Conservation (phyloP, 2,329 filamentous ascomycete species). For the Myriosclerotinia scirpicola region DNA sequence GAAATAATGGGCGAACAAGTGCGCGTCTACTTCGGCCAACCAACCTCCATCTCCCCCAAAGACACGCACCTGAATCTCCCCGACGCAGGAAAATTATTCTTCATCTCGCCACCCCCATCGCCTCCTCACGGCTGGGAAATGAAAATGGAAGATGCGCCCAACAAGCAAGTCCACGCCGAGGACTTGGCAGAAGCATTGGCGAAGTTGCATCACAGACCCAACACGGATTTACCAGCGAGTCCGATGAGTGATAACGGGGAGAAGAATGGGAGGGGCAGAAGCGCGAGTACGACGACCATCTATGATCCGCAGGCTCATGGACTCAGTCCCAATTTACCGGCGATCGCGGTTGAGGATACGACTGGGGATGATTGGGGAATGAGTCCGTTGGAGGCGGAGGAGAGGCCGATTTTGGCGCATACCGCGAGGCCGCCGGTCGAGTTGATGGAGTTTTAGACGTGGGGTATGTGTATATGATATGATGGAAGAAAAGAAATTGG, state of each 20-base stretch:
- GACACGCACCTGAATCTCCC: conserved; percentile 64
- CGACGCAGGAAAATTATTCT: conserved; percentile 70
- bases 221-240: conserved; percentile 43
- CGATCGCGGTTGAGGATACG: conserved; percentile 67
- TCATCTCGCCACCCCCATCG: conserved; percentile 68
- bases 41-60: conserved; percentile 54
- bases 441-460: conserved; percentile 49
- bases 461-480: background rate
- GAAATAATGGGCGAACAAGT: conserved; percentile 67
- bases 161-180: conserved; percentile 68
- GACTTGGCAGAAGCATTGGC: conserved; percentile 66
- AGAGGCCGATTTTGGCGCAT: conserved; percentile 56
- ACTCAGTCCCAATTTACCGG: conserved; percentile 57
- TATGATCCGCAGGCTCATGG: conserved; percentile 61
- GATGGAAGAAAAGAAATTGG: background rate
- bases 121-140: conserved; percentile 70
- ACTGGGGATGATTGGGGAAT: conserved; percentile 49
- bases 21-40: conserved; percentile 67
- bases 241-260: conserved; percentile 45
- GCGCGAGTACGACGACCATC: conserved; percentile 64
- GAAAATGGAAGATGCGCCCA: conserved; percentile 66
- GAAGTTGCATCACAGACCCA: conserved; percentile 53
- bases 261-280: conserved; percentile 45
- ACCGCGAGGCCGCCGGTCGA: conserved; percentile 65
- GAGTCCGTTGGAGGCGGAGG: conserved; percentile 45